phyloP scores from a whole-genome alignment of 2,329 filamentous ascomycete genomes.

The Erysiphe neolycopersici region DNA sequence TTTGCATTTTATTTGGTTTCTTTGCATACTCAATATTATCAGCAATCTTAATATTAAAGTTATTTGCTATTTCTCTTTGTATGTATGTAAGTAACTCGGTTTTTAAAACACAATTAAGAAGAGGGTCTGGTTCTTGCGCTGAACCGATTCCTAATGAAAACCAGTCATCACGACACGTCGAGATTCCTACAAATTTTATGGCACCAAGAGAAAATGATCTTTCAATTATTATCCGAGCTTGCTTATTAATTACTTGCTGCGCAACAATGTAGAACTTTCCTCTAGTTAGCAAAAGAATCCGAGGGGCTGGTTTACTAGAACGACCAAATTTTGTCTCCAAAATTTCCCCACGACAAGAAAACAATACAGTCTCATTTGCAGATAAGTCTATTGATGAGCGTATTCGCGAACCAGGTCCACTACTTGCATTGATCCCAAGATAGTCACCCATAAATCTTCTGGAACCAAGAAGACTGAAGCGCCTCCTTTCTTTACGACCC shows the following conservation, averaged over 20 bases:
- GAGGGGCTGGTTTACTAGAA: constrained; percentile 76
- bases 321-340: constrained; percentile 87
- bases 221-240: constrained; percentile 59
- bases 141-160: constrained; percentile 82
- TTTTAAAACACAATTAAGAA: constrained; percentile 83
- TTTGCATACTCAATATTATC: constrained; percentile 85
- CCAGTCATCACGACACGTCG: constrained; percentile 79
- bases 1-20: constrained; percentile 78
- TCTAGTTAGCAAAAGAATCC: constrained; percentile 61
- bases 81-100: constrained; percentile 93
- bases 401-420: constrained; percentile 57
- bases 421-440: constrained; percentile 57
- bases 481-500: constrained; percentile 68
- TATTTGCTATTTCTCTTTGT: constrained; percentile 45
- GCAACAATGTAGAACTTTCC: constrained; percentile 74
- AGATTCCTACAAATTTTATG: constrained; percentile 67
- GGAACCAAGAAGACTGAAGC: constrained; percentile 77
- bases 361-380: constrained; percentile 48
- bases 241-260: constrained; percentile 57
- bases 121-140: constrained; percentile 73
- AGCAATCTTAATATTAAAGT: constrained; percentile 58
- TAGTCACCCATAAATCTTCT: constrained; percentile 90
- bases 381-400: constrained; percentile 46
- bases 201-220: constrained; percentile 58
- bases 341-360: constrained; percentile 76